Evolutionary conservation across 2,329 filamentous ascomycete species (phyloP), one percentile per base, ranked within the genome.

Genomic region (Catunica adiposa): DNA sequence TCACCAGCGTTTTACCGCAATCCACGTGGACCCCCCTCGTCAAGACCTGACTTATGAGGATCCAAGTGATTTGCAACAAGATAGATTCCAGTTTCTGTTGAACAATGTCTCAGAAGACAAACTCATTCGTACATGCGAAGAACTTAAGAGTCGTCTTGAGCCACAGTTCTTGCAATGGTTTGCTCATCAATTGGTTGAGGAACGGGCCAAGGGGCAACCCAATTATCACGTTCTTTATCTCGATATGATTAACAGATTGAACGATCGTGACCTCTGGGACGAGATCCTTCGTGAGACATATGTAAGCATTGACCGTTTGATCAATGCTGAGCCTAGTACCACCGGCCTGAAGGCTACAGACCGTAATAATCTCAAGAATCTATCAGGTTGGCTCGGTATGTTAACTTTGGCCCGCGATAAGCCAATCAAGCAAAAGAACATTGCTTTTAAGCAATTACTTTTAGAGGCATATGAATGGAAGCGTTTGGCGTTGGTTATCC

Each of bases 51-150:
- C 79, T 15, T 94, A 84, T 61, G 84, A 92, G 63, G 86, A 94
- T 14, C 94, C 92, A 0, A 78, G 84, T 59, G 84, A 87, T 60
- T 86, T 90, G 22, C 78, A 85, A 0, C 89, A 95, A 62, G 92
- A 94, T 67, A 94, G 88, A 67, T 89, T 98, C 40, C 82, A 95
- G 62, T 98, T 98, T 63, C 86, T 94, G 25, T 74, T 98, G 58
- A 98, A 98, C 74, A 98, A 98, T 62, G 83, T 98, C 54, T 97
- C 92, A 0, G 84, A 92, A 62, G 82, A 84, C 44, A 97, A 95
- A 47, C 73, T 98, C 17, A 81, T 86, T 54, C 77, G 83, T 42
- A 96, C 96, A 69, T 83, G 90, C 63, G 76, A 77, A 54, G 89
- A 96, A 61, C 77, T 98, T 38, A 82, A 80, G 52, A 82, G 87